These are phyloP conservation scores for Paramecium caudatum DNA, from an alignment of 73 alveolate species.

Conservation along the genomic window DNA sequence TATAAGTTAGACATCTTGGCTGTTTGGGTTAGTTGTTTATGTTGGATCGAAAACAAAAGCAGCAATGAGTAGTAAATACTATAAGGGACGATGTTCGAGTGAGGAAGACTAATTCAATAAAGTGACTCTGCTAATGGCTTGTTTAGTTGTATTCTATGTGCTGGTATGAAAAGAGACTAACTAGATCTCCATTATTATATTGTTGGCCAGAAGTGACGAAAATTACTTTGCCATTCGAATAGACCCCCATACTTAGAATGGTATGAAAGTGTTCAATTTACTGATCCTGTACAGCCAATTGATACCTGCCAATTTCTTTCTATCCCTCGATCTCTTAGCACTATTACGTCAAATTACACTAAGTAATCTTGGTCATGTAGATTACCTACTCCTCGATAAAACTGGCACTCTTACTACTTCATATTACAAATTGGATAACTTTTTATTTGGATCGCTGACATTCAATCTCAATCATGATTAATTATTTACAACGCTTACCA, in stretches of 20 bases:
- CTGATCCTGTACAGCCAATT: conserved; percentile 64
- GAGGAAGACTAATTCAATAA: too few species aligned
- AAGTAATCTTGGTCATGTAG: conserved; percentile 68
- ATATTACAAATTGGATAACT: conserved; percentile 53
- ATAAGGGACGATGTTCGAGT: conserved; percentile 11
- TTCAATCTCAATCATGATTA: conserved; percentile 59
- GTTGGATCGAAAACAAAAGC: conserved; percentile 70
- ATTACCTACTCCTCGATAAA: conserved; percentile 71
- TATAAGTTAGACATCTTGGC: conserved; percentile 62
- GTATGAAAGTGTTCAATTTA: conserved; percentile 64
- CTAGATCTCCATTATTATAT: conserved; percentile 69
- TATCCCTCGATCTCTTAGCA: conserved; percentile 21
- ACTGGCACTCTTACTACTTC: conserved; percentile 69
- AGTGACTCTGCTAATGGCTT: too few species aligned
- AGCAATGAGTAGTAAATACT: background rate
- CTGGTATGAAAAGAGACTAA: too few species aligned
- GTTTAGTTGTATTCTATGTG: too few species aligned
- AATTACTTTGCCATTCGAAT: background rate
- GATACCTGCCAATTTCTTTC: conserved; percentile 62
- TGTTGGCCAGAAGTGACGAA: conserved; percentile 72
- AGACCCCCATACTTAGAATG: conserved; percentile 49
- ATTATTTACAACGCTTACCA: background rate
- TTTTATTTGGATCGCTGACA: conserved; percentile 20
- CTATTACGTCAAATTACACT: background rate
- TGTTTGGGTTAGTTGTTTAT: conserved; percentile 73